phyloP scores from a whole-genome alignment of 2,329 filamentous ascomycete genomes.

The Exophiala sideris region DNA sequence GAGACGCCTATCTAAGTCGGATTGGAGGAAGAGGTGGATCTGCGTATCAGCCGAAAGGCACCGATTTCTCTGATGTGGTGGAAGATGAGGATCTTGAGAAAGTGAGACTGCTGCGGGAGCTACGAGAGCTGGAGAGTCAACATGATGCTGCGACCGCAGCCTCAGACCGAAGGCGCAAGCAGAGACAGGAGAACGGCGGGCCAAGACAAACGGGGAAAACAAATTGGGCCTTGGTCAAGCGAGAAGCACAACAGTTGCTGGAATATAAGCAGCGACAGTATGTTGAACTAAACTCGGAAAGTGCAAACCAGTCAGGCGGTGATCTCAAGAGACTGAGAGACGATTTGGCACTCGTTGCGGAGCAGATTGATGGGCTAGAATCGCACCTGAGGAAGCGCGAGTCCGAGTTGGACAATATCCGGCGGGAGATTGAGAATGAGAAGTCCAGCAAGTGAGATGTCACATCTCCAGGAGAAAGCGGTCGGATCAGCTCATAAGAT shows the following conservation, averaged over 20 bases:
- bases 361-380: slow-evolving; percentile 91
- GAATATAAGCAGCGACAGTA: slow-evolving; percentile 88
- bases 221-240: slow-evolving; percentile 87
- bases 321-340: slow-evolving; percentile 74
- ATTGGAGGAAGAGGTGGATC: slow-evolving; percentile 74
- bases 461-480: no score
- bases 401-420: slow-evolving; percentile 70
- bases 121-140: slow-evolving; percentile 84
- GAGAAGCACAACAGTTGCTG: slow-evolving; percentile 87
- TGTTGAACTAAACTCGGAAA: slow-evolving; percentile 62
- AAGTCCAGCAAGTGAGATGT: slow-evolving; percentile 52
- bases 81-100: slow-evolving; percentile 96
- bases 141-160: slow-evolving; percentile 76
- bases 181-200: slow-evolving; percentile 30
- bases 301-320: slow-evolving; percentile 63
- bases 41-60: slow-evolving; percentile 69
- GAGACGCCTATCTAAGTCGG: slow-evolving; percentile 90
- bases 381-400: slow-evolving; percentile 73
- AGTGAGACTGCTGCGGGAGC: slow-evolving; percentile 87
- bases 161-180: slow-evolving; percentile 57
- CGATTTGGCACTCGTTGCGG: slow-evolving; percentile 83
- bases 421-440: slow-evolving; percentile 82
- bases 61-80: slow-evolving; percentile 81
- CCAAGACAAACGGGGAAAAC: slow-evolving; percentile 35
- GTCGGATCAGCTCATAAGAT: background rate